A percentile compares a stretch with the other conserved stretches of the same genome.
phyloP scores from a whole-genome alignment of 1,139 yeast species.

The Scheffersomyces insectosa region DNA sequence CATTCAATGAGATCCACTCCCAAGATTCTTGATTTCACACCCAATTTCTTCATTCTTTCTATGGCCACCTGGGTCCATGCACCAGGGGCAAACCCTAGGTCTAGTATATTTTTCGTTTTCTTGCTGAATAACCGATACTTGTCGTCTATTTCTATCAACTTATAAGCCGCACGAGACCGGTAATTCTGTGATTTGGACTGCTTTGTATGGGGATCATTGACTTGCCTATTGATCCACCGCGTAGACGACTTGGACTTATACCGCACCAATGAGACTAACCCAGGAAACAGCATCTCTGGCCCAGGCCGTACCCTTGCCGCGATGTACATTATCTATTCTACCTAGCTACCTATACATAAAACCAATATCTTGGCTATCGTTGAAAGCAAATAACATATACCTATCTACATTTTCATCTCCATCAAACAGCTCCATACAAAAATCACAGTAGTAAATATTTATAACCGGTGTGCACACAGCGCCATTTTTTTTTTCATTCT shows the following conservation, averaged over 20 bases:
- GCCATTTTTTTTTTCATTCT: too few species aligned
- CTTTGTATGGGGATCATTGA: slow-evolving; percentile 59
- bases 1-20: slow-evolving; percentile 46
- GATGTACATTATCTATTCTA: too few species aligned
- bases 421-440: too few species aligned
- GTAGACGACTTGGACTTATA: slow-evolving; percentile 50
- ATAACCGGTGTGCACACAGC: too few species aligned
- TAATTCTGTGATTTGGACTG: slow-evolving; percentile 65
- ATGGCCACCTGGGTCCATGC: slow-evolving; percentile 51
- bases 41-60: slow-evolving; percentile 20
- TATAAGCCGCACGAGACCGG: slow-evolving; percentile 89
- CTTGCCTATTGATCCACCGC: slow-evolving; percentile 75
- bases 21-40: slow-evolving; percentile 21
- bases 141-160: slow-evolving; percentile 69
- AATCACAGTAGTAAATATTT: too few species aligned
- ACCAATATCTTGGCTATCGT: too few species aligned
- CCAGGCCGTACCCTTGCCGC: too few species aligned
- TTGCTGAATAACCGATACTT: slow-evolving; percentile 59
- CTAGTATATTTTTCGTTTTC: slow-evolving; percentile 60
- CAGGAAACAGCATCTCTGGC: too few species aligned
- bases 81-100: slow-evolving; percentile 59
- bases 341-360: too few species aligned
- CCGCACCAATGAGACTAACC: slow-evolving; percentile 1
- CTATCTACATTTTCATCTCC: too few species aligned
- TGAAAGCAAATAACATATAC: too few species aligned